Percentiles rank a stretch among this genome's conserved stretches.
Evolutionary conservation across 1,139 yeast species (phyloP).

Genomic region (Arxiozyma telluris): DNA sequence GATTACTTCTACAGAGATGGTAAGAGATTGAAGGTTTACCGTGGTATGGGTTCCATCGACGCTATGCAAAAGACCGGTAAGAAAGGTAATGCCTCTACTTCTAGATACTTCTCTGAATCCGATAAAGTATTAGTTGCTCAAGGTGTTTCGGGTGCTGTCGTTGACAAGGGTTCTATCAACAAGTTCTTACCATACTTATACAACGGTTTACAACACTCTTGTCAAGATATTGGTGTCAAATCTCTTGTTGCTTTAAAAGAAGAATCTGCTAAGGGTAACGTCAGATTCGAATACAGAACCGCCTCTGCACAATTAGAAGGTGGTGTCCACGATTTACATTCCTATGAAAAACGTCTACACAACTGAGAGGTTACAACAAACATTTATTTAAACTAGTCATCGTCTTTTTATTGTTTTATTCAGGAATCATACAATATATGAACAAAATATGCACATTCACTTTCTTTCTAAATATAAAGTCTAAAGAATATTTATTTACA

Average conservation of each 20-base stretch:
- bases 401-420: background rate
- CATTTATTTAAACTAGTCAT: too few species aligned
- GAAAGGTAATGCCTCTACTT: slow-evolving; percentile 93
- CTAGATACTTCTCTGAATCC: slow-evolving; percentile 93
- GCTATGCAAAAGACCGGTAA: slow-evolving; percentile 93
- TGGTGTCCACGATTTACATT: slow-evolving; percentile 93
- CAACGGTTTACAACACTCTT: slow-evolving; percentile 96
- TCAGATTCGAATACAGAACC: slow-evolving; percentile 95
- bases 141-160: slow-evolving; percentile 96
- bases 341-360: slow-evolving; percentile 95
- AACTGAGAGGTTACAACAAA: slow-evolving; percentile 38
- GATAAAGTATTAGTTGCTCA: slow-evolving; percentile 96
- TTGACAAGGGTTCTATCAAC: slow-evolving; percentile 91
- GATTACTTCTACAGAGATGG: slow-evolving; percentile 97
- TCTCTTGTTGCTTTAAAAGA: slow-evolving; percentile 58
- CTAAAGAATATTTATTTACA: background rate
- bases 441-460: background rate
- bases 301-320: slow-evolving; percentile 99
- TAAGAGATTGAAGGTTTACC: slow-evolving; percentile 90
- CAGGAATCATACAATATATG: too few species aligned
- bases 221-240: slow-evolving; percentile 91
- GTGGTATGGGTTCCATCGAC: slow-evolving; percentile 99
- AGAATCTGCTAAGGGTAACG: slow-evolving; percentile 55
- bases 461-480: background rate
- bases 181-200: slow-evolving; percentile 90